Evolutionary conservation across 352 stramenopile genomes (phyloP).

Genomic region (Pythium sp.): DNA sequence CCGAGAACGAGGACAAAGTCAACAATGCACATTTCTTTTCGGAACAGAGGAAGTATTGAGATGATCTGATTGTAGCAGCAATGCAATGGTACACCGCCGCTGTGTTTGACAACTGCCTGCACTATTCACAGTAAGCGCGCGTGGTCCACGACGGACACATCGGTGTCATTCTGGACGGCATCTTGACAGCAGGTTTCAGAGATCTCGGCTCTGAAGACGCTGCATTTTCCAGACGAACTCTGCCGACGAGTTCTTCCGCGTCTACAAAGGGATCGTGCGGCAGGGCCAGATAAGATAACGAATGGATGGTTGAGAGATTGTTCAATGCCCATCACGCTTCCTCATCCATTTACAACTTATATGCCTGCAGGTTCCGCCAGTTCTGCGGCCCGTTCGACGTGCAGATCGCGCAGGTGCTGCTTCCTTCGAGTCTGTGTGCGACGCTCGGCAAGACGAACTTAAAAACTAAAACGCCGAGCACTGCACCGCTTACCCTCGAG

Average conservation of each 20-base stretch:
- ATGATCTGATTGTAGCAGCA: no score
- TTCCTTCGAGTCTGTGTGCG: no score
- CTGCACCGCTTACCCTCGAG: conserved; percentile 90
- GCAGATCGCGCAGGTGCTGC: no score
- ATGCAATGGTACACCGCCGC: conserved; percentile 28
- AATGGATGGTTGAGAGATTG: background rate
- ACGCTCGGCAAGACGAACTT: conserved; percentile 41
- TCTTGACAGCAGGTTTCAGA: conserved; percentile 82
- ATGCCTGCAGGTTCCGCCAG: background rate
- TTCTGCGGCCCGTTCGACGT: no score
- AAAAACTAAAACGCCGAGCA: conserved; percentile 91
- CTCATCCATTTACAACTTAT: no score
- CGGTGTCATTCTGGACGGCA: conserved; percentile 78
- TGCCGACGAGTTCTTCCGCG: conserved; percentile 89
- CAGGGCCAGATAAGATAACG: no score
- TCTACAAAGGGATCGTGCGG: conserved; percentile 75
- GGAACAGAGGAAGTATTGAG: no score
- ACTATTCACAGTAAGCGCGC: conserved; percentile 59
- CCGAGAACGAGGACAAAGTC: no score
- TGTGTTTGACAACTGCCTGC: conserved; percentile 60
- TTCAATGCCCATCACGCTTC: background rate
- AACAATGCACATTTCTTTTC: no score
- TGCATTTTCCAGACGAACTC: conserved; percentile 76
- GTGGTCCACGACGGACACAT: conserved; percentile 57
- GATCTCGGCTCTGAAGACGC: conserved; percentile 84